phyloP scores from a whole-genome alignment of 768 basidiomycete species.

The Cystobasidium ongulense region DNA sequence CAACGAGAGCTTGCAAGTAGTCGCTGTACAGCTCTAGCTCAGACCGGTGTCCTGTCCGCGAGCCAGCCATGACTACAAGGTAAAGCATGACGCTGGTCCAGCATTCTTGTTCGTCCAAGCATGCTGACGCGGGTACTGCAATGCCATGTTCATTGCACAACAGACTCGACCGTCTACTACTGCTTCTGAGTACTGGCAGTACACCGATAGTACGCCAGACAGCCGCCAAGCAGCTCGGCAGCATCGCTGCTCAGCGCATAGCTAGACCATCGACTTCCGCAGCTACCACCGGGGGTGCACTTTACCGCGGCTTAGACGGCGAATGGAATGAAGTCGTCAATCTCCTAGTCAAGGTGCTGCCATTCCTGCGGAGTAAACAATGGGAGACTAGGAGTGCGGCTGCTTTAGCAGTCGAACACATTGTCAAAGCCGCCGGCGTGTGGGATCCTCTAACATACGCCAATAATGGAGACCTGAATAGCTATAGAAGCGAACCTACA shows the following conservation, averaged over 20 bases:
- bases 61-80: not conserved
- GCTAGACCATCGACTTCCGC: slow-evolving; percentile 45
- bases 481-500: slow-evolving; percentile 5
- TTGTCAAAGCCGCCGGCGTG: slow-evolving; percentile 71
- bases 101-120: not conserved
- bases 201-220: slow-evolving; percentile 79
- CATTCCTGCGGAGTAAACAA: slow-evolving; percentile 82
- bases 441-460: slow-evolving; percentile 55
- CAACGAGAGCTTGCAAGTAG: not conserved
- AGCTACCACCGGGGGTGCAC: not conserved
- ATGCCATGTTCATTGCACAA: not conserved
- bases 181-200: slow-evolving; percentile 89
- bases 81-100: not conserved
- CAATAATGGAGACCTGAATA: slow-evolving; percentile 44
- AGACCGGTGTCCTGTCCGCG: too few relatives aligned
- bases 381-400: slow-evolving; percentile 85
- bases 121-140: not conserved
- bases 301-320: slow-evolving; percentile 42
- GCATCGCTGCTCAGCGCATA: slow-evolving; percentile 77
- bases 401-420: slow-evolving; percentile 75
- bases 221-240: slow-evolving; percentile 92
- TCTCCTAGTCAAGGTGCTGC: slow-evolving; percentile 87
- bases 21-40: too few relatives aligned
- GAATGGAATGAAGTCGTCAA: slow-evolving; percentile 87
- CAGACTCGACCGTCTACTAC: slow-evolving; percentile 82